These are phyloP conservation scores for Phytopythium helicoides DNA, from an alignment of 352 stramenopile species.

Conservation along the genomic window DNA sequence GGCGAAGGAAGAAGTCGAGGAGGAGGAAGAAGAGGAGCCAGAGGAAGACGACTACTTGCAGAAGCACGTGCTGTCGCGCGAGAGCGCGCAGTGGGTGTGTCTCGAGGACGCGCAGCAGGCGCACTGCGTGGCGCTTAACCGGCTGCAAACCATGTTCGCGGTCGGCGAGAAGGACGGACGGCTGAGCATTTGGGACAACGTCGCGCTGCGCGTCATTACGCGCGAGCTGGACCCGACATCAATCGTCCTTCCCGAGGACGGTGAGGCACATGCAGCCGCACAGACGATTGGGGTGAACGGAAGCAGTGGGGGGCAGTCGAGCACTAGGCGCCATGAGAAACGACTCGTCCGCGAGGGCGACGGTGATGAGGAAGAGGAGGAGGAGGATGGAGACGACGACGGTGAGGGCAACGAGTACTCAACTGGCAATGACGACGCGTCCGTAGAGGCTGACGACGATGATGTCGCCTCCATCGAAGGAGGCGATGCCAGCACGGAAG, in stretches of 20 bases:
- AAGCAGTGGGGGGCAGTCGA: not conserved
- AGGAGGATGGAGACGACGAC: conserved; percentile 25
- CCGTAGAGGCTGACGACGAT: conserved; percentile 39
- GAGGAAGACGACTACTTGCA: conserved; percentile 48
- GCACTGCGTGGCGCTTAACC: conserved; percentile 67
- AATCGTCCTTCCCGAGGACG: conserved; percentile 35
- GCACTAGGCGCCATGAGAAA: not conserved
- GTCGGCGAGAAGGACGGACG: conserved; percentile 78
- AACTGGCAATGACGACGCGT: conserved; percentile 29
- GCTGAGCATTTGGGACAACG: conserved; percentile 85
- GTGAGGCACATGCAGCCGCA: conserved; percentile 1
- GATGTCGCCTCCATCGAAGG: conserved; percentile 31
- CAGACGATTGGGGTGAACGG: too few species aligned
- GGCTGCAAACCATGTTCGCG: conserved; percentile 56
- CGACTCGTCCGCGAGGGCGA: conserved; percentile 4
- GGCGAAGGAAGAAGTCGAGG: not conserved
- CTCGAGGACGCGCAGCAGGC: conserved; percentile 79
- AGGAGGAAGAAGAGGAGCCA: conserved; percentile 18
- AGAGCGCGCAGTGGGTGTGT: conserved; percentile 47
- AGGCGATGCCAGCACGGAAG: conserved; percentile 23
- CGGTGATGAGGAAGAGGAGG: conserved; percentile 10
- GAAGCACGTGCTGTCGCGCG: conserved; percentile 55
- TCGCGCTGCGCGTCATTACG: conserved; percentile 72
- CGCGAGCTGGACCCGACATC: conserved; percentile 73
- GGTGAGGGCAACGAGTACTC: conserved; percentile 24